Base-by-base conservation (phyloP, 306 rosid genomes). In the Hylodesmum podocarpum region DNA sequence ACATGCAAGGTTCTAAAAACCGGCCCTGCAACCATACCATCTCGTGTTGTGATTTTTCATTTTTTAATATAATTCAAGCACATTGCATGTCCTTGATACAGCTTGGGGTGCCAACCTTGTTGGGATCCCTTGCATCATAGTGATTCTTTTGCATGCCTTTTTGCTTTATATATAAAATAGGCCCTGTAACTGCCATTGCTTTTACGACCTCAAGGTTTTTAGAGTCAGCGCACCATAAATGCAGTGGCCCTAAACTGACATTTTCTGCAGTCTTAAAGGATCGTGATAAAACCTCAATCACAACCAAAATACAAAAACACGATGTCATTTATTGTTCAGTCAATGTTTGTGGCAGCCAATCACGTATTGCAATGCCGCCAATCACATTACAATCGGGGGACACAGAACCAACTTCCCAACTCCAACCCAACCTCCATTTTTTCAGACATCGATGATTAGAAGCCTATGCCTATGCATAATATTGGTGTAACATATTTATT, bases 361-460 rank as follows among this genome's bases (percentile, higher is more conserved):
- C 11, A 37, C 3, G 36, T 33, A n/a, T n/a, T n/a, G 66, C 34
- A 34, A 22, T 62, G 41, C 44, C 28, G 43, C 29, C 40, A 64
- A 53, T 34, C 40, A 55, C 70, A 25, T 79, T 7, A 36, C 59
- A 16, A 5, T 39, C 33, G 63, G 66, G 74, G 6, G 66, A 15
- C 44, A 37, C 33, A 16, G 54, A 41, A 12, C 55, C 76, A 83
- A 55, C 71, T n/a, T n/a, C 59, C 24, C 11, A 44, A 13, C 57
- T 71, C 27, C 22, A 66, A 55, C 71, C 59, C 24, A 15, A 44
- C 16, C 57, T 71, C 27, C 22, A 66, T 40, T 80, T 75, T 66
- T 63, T 25, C 25, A 63, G 25, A 14, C 59, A 61, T 43, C 57
- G 57, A 49, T 50, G 18, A 28, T 16, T 33, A 57, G 80, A 80